Evolutionary conservation across 352 stramenopile genomes (phyloP).

Genomic region (Globisporangium irregulare): DNA sequence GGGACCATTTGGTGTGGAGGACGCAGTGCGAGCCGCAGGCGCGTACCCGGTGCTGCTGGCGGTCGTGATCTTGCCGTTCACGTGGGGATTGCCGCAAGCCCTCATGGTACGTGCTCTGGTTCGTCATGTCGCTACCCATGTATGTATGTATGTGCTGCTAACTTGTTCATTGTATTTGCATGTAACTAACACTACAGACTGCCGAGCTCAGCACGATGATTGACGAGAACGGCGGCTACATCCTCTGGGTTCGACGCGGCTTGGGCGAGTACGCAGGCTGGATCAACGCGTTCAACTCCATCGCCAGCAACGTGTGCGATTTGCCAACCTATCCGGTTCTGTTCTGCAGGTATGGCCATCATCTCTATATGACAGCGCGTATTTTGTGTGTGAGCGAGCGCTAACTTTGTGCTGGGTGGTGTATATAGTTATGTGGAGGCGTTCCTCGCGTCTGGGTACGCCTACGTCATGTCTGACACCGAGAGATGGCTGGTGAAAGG

Average conservation of each 20-base stretch:
- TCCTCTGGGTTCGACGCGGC: slow-evolving; percentile 79
- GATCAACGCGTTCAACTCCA: slow-evolving; percentile 85
- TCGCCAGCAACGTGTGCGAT: slow-evolving; percentile 83
- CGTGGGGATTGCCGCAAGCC: slow-evolving; percentile 79
- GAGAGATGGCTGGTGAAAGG: slow-evolving; percentile 78
- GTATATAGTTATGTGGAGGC: slow-evolving; percentile 66
- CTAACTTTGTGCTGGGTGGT: not conserved
- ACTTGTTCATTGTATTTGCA: not conserved
- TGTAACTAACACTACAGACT: slow-evolving; percentile 27
- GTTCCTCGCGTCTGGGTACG: slow-evolving; percentile 63
- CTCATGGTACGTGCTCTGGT: slow-evolving; percentile 53
- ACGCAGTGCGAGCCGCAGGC: slow-evolving; percentile 68
- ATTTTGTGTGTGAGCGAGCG: not conserved
- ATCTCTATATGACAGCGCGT: too few species aligned
- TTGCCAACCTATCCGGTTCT: slow-evolving; percentile 82
- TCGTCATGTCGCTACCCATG: not conserved
- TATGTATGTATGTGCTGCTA: not conserved
- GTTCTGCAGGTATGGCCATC: slow-evolving; percentile 49
- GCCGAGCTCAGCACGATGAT: slow-evolving; percentile 85
- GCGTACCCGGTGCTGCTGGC: slow-evolving; percentile 69
- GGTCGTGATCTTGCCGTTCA: slow-evolving; percentile 71
- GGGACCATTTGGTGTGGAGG: slow-evolving; percentile 77
- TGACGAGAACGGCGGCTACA: slow-evolving; percentile 83
- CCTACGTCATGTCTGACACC: slow-evolving; percentile 40
- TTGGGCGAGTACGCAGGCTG: slow-evolving; percentile 79